phyloP scores from a whole-genome alignment of 2,329 filamentous ascomycete species.

The Zymoseptoria passerinii region DNA sequence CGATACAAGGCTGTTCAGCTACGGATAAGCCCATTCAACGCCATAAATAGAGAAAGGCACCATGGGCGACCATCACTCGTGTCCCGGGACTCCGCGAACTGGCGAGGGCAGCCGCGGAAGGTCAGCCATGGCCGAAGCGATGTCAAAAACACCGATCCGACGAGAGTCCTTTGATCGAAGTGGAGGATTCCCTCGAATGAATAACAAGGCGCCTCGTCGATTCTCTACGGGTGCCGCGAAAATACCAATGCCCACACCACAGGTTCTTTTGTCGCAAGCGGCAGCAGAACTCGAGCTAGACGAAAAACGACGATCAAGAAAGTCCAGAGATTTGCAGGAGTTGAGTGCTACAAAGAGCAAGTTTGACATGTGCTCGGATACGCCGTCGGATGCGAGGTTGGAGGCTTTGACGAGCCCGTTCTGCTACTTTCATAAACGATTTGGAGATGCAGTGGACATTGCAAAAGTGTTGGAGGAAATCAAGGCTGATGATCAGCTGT shows the following conservation, averaged over 20 bases:
- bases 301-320: conserved; percentile 18
- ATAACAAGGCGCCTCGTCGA: conserved; percentile 26
- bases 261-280: conserved; percentile 25
- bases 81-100: conserved; percentile 15
- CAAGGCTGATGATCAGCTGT: conserved; percentile 76
- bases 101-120: conserved; percentile 7
- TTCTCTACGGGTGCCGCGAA: conserved; percentile 27
- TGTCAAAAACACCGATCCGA: conserved; percentile 22
- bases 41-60: neutral
- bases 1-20: neutral
- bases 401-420: conserved; percentile 69
- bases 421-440: conserved; percentile 96
- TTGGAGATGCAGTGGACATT: conserved; percentile 92
- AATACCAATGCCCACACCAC: conserved; percentile 26
- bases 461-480: conserved; percentile 94
- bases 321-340: conserved; percentile 22
- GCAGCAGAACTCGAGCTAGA: conserved; percentile 22
- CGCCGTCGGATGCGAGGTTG: conserved; percentile 38
- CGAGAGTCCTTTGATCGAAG: conserved; percentile 27
- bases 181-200: conserved; percentile 17
- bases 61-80: conserved; percentile 9
- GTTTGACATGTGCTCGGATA: conserved; percentile 23
- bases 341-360: conserved; percentile 19
- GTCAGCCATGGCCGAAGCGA: conserved; percentile 23
- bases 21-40: neutral